Evolutionary conservation across 2,329 filamentous ascomycete species (phyloP).

Genomic region (Neonectria neomacrospora): DNA sequence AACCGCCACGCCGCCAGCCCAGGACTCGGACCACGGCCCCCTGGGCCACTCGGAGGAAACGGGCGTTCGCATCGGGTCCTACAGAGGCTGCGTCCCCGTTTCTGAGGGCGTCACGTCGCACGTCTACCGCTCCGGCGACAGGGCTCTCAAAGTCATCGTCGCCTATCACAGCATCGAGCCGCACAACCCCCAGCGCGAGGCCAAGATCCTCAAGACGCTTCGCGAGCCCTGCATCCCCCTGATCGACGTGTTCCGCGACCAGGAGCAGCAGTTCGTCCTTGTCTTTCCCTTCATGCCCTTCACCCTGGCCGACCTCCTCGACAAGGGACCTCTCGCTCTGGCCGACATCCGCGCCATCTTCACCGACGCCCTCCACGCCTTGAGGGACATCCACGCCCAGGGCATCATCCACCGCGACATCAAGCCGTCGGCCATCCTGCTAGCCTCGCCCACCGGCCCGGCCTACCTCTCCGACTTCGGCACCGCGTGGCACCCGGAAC

Average conservation of each 20-base stretch:
- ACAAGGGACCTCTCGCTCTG: constrained; percentile 51
- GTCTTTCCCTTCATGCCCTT: constrained; percentile 86
- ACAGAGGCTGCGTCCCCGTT: constrained; percentile 64
- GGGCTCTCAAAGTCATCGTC: constrained; percentile 87
- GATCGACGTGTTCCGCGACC: constrained; percentile 78
- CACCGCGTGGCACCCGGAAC: constrained; percentile 80
- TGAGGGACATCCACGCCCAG: constrained; percentile 75
- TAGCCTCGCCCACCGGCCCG: constrained; percentile 73
- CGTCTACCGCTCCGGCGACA: constrained; percentile 75
- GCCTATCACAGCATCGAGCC: constrained; percentile 79
- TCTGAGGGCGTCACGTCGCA: constrained; percentile 80
- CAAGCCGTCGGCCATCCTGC: constrained; percentile 89
- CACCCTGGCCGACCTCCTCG: constrained; percentile 76
- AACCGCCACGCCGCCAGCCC: constrained; percentile 26
- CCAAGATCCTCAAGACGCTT: constrained; percentile 74
- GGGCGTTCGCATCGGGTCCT: constrained; percentile 64
- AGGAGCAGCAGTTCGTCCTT: constrained; percentile 77
- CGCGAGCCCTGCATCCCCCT: constrained; percentile 71
- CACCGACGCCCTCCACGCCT: constrained; percentile 74
- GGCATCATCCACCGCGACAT: constrained; percentile 93
- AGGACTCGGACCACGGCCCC: constrained; percentile 14
- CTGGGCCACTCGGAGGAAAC: constrained; percentile 19
- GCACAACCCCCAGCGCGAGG: constrained; percentile 85
- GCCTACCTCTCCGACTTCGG: constrained; percentile 92
- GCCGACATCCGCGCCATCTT: constrained; percentile 60